Conservation (phyloP, 345 rosid genomes). For the Brassica napus region Da-Ae NC_063448.1:9608501-9609000, state of each 20-base stretch:
- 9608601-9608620: neutral
- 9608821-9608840: neutral
- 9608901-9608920: slow-evolving; percentile 93
- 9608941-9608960: slow-evolving; percentile 99
- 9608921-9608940: slow-evolving; percentile 96
- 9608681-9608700: neutral
- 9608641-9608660: neutral
- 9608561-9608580: neutral
- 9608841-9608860: slow-evolving; percentile 52
- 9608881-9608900: slow-evolving; percentile 85
- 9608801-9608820: neutral
- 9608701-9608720: neutral
- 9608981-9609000: slow-evolving; percentile 99
- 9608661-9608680: neutral
- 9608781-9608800: slow-evolving; percentile 10
- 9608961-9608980: slow-evolving; percentile 89
- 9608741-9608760: neutral
- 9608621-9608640: no score
- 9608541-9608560: neutral
- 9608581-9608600: neutral
- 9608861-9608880: slow-evolving; percentile 50
- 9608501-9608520: neutral
- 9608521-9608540: neutral
- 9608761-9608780: slow-evolving; percentile 4
- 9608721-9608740: neutral